Evolutionary conservation across 2,329 filamentous ascomycete species (phyloP), one percentile per base, ranked within the genome.

Genomic region (Aspergillus aculeatinus): DNA sequence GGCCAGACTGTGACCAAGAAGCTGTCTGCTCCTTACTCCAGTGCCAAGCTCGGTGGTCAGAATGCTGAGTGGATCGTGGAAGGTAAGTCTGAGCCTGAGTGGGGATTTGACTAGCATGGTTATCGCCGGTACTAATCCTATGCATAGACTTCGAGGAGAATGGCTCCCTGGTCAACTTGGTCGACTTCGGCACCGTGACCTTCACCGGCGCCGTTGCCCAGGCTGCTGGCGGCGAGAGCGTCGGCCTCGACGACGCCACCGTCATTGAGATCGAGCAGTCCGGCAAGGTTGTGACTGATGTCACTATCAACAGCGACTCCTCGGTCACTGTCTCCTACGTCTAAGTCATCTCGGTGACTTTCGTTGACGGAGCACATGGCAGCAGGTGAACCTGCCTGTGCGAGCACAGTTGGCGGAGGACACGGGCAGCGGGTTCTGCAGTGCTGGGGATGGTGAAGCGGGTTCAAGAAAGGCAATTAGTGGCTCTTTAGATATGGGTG

Each of bases 21-120:
- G 10, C 83, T 87, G 74, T 75, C 67, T 7, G 39, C 39, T 16
- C 39, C 39, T 7, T 16, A 44, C 31, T 72, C 69, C 63, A 70
- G 80, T 55, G 69, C 70, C 11, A 47, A 57, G 14, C 79, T 86
- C 3, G 83, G 82, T 72, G 76, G 83, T 71, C 79, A 77, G 63
- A 85, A 85, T 57, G 85, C 83, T 14, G 84, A 87, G 70, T 87
- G 84, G 83, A 86, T 87, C n/a, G 61, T 67, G 4, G 65, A 67
- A 51, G 53, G 53, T 55, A 21, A 44, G 35, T 54, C 16, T 29
- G 27, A 3, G 7, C 2, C 27, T 10, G 11, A 10, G 3, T 12
- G 4, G 16, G 10, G 14, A 11, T 10, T 7, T 5, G 2, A 10
- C 7, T 29, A 10, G 16, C 11, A 6, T 16, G 2, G 2, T 9